Evolutionary conservation across 768 basidiomycete genomes (phyloP), one percentile per base, ranked within the genome.

Genomic region (Megacollybia marginata): DNA sequence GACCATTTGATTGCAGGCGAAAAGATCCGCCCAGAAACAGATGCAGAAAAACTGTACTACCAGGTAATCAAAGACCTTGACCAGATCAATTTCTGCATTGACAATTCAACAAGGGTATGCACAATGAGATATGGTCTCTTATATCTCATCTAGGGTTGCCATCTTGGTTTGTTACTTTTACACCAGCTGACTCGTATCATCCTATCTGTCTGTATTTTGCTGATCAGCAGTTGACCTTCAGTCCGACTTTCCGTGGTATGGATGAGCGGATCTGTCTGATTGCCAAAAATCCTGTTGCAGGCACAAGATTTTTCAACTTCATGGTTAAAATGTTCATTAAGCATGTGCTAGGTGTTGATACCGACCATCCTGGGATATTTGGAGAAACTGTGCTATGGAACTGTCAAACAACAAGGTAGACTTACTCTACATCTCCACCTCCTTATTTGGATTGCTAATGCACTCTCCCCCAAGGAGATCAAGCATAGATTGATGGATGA

Each of bases 371-470:
- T 1, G 55, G 58, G 31, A 12, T 50, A 12, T 57, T 51, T 49
- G 59, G 61, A 11, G 11, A 48, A 0, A 56, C 56, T 28, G n/a
- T 59, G 56, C 35, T 62, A 62, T 54, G 61, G 58, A 13, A 62
- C 59, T 1, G 61, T 62, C 8, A 57, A 62, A 42, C 42, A 51
- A 16, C 61, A 62, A 48, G 59, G n/a, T n/a, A n/a, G n/a, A n/a
- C n/a, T n/a, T n/a, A n/a, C n/a, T n/a, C n/a, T n/a, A n/a, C n/a
- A n/a, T 48, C 43, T 59, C 1, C 61, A 60, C 45, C 6, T 60
- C 42, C 46, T 62, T 4, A 12, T 62, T 18, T 62, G 61, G 61
- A 52, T 62, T 23, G 12, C 6, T 9, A 34, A 35, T 20, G 33
- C 33, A 23, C 5, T 35, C 8, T 46, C 52, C 8, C 52, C 52